Conservation (phyloP, 176 grass and related monocot genomes). For the Oryza australiensis region DNA sequence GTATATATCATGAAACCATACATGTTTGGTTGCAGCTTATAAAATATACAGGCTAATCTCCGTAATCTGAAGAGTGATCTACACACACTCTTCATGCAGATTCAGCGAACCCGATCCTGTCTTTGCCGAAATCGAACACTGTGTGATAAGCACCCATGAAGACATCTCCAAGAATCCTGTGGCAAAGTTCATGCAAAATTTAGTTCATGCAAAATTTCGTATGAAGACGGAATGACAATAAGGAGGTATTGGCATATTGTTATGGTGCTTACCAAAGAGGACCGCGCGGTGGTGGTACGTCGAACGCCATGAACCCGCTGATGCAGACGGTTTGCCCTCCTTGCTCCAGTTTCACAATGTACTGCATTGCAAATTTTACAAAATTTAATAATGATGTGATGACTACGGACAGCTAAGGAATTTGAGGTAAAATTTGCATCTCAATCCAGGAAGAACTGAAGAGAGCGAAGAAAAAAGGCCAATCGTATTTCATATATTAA, state of each 20-base stretch:
- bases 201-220: neutral
- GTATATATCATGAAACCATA: neutral
- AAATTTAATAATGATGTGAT: neutral
- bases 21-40: neutral
- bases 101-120: conserved; percentile 78
- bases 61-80: no score
- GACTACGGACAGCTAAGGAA: neutral
- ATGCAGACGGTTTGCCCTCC: conserved; percentile 70
- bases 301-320: conserved; percentile 93
- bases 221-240: neutral
- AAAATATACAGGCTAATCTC: no score
- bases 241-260: neutral
- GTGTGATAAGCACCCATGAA: conserved; percentile 99
- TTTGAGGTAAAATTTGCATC: neutral
- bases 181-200: neutral
- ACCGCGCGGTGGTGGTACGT: conserved; percentile 68
- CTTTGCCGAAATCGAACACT: conserved; percentile 78
- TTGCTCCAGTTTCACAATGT: conserved; percentile 78
- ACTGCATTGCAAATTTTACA: conserved; percentile 49
- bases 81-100: conserved; percentile 41
- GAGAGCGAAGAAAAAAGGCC: neutral
- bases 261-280: conserved; percentile 72
- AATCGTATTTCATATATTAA: neutral
- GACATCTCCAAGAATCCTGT: conserved; percentile 97
- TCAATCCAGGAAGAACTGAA: neutral